Evolutionary conservation across 768 basidiomycete genomes (phyloP), one percentile per base, ranked within the genome.

Genomic region (Trametes gibbosa): DNA sequence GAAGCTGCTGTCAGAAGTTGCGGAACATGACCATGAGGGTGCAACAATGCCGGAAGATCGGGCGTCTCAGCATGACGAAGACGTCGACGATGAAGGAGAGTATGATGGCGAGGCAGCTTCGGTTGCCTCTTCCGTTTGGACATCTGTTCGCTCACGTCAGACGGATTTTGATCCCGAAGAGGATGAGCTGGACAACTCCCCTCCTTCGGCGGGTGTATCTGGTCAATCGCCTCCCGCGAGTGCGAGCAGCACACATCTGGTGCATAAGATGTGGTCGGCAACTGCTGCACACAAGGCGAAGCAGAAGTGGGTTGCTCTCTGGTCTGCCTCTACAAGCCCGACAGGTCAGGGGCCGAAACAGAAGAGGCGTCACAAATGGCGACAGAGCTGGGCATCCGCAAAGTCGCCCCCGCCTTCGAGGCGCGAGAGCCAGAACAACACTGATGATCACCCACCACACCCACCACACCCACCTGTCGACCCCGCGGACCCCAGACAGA

Each of bases 231-330:
- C 63, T 7, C 61, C 63, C 4, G 34, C 60, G 2, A 60, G 53
- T 27, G 58, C 62, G 16, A 67, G 64, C 48, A 58, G 63, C 13
- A 40, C 58, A 13, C 67, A 62, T 17, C 51, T 69, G 27, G 43
- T 65, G 29, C 66, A 69, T 16, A 79, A 78, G 39, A 58, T 74
- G 17, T 76, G 76, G 43, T 58, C 80, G 23, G 66, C 71, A 10
- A 53, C 70, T 19, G 77, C 78, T n/a, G 82, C 79, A 8, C 76
- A 79, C 50, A 83, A 79, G 63, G 84, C 81, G 27, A 86, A 84
- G 64, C 69, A 76, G 40, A 83, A 80, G 66, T 85, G 82, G 80
- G 66, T 82, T 23, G 61, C 80, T 0, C 62, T 86, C 24, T 65
- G 83, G 23, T 76, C 77, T 4, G 72, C 77, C 6, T 37, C 70